Base-by-base conservation (phyloP, 495 filamentous ascomycete species). In the Tuber borchii region DNA sequence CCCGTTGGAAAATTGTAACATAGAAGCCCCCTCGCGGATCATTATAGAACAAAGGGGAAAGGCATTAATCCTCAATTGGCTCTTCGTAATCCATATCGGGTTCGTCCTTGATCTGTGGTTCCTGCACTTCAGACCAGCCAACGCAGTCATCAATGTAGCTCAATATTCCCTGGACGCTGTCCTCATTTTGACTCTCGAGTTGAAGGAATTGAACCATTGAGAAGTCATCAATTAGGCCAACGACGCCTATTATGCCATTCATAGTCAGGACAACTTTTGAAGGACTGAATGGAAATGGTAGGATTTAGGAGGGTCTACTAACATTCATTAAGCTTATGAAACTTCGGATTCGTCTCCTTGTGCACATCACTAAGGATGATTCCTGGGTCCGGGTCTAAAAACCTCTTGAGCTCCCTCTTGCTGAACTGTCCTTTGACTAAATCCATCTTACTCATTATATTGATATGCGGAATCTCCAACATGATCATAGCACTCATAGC, bases 401-500 rank as follows among this genome's bases (percentile, higher is more conserved):
- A 99, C 1, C 92, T 86, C 86, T 94, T 95, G 42, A 99, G 83
- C 79, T 97, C 93, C 83, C 90, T 90, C 80, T 91, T 91, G 2
- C 90, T 87, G 7, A 97, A 88, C 83, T 91, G 92, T 45, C 91
- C 93, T 78, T 92, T 93, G 73, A 97, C 88, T 72, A 97, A 89
- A 83, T 97, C 95, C 94, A 99, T 97, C 87, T 99, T 99, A 77
- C 89, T 93, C 77, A 99, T 87, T 73, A 97, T 90, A 82, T 97
- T 97, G 81, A 99, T 86, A 81, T 99, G 95, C 3, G 95, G 95
- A 76, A 97, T 89, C 85, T 97, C 95, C 69, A 99, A 87, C 93
- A 97, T 94, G 77, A 97, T 89, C 95, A 99, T 99, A 46, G 95
- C 94, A 73, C 92, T 95, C 95, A 99, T 97, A 70, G 95, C 95